Base-by-base conservation (phyloP, 192 early-diverging fungal genomes). In the Spinellus fusiger region DNA sequence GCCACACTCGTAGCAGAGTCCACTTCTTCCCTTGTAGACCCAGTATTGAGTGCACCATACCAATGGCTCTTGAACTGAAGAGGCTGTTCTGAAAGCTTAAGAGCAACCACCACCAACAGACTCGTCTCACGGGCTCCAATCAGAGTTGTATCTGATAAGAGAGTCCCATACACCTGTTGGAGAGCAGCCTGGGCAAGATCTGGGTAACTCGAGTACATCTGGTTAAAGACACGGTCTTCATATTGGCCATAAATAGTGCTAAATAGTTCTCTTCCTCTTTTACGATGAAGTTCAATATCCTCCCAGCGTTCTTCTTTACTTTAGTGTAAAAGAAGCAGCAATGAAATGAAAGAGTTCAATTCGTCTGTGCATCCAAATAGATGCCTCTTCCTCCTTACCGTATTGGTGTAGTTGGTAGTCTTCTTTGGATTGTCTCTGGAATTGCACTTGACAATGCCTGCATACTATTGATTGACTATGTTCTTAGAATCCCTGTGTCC, bases 141-240 rank as follows among this genome's bases (percentile, higher is more conserved):
- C 6, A 61, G 7, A 4, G 57, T 27, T 44, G 38, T 48, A 6
- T 67, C 58, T 4, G 57, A 44, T 6, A 67, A 40, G 5, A 59
- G 31, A 28, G 65, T 38, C 13, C 65, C 56, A 61, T 67, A 67
- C 15, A 67, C 37, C n/a, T 67, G 65, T 38, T 67, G 37, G 26
- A 52, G 58, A 12, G 65, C 65, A 1, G 57, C 37, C 33, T 67
- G 65, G 1, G 65, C 65, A n/a, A 67, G 49, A 33, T 67, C 65
- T 2, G 65, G 65, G n/a, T 67, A 35, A 1, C 28, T 48, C 18
- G 10, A 25, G 10, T 13, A 10, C 65, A 67, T 67, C 1, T 38
- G 28, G 12, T 49, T 40, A 23, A 67, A 47, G 25, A 67, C 52
- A 31, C 46, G 56, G 18, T 59, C 40, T 1, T 57, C 61, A 28